Conservation (phyloP, 371 early-diverging fungal species). For the Capillidium heterosporum region DNA sequence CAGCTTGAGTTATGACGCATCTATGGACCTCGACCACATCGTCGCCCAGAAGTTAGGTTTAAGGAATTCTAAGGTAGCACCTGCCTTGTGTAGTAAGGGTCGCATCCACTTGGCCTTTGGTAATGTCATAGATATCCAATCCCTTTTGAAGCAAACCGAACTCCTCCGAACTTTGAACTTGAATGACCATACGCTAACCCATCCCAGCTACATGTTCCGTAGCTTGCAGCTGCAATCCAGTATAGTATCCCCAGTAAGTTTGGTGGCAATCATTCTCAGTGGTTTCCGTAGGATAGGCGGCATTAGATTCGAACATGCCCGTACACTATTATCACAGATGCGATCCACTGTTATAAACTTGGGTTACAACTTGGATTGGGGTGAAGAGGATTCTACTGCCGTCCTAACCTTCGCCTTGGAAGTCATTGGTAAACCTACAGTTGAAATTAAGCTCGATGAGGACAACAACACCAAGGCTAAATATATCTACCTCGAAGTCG, state of each 20-base stretch:
- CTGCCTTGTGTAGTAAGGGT: background rate
- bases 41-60: too few relatives aligned
- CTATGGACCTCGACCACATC: too few relatives aligned
- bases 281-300: background rate
- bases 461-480: background rate
- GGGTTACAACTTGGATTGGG: slow-evolving; percentile 1
- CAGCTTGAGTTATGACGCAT: too few relatives aligned
- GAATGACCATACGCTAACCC: background rate
- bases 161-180: background rate
- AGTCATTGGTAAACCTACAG: background rate
- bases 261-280: background rate
- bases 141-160: background rate
- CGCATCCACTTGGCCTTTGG: background rate
- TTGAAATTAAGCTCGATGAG: background rate
- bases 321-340: background rate
- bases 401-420: background rate
- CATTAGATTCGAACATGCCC: background rate
- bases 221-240: background rate
- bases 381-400: slow-evolving; percentile 1
- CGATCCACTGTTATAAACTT: background rate
- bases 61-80: too few relatives aligned
- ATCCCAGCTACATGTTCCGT: background rate
- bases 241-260: background rate
- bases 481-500: too few relatives aligned
- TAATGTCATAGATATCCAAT: background rate